phyloP scores from a whole-genome alignment of 768 basidiomycete genomes.

The Tulasnella sp. region DNA sequence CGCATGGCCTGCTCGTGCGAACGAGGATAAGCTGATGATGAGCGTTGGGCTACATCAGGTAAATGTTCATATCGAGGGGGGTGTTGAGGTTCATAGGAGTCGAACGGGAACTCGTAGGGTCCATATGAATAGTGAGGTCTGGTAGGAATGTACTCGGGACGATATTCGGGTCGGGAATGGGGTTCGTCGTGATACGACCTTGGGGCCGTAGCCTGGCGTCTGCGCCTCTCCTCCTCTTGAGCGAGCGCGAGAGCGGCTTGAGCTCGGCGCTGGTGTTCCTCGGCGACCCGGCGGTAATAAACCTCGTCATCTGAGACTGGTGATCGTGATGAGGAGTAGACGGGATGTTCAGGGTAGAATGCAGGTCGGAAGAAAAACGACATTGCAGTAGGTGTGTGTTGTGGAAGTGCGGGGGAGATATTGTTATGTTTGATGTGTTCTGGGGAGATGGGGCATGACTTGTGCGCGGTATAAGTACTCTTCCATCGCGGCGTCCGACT shows the following conservation, averaged over 20 bases:
- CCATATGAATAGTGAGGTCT: neutral
- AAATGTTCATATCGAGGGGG: neutral
- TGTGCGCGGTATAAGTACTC: neutral
- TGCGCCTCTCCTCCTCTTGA: constrained; percentile 15
- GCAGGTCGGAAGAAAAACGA: constrained; percentile 6
- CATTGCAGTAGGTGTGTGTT: neutral
- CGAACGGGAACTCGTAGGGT: neutral
- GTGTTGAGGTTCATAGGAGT: neutral
- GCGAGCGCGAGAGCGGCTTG: constrained; percentile 11
- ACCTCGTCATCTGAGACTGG: neutral
- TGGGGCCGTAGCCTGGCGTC: neutral
- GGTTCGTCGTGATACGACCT: neutral
- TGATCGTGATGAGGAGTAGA: neutral
- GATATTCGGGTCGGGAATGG: neutral
- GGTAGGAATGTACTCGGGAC: neutral
- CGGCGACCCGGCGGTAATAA: constrained; percentile 8
- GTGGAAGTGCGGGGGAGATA: neutral
- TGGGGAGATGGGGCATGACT: neutral
- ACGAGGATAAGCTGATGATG: neutral
- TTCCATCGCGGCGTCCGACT: neutral
- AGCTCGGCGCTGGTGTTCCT: constrained; percentile 15
- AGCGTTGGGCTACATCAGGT: neutral
- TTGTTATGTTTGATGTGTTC: neutral
- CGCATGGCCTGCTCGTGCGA: neutral
- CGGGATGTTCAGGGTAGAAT: neutral